Conservation (phyloP, 2,329 filamentous ascomycete genomes). For the Rutstroemia sp. region DNA sequence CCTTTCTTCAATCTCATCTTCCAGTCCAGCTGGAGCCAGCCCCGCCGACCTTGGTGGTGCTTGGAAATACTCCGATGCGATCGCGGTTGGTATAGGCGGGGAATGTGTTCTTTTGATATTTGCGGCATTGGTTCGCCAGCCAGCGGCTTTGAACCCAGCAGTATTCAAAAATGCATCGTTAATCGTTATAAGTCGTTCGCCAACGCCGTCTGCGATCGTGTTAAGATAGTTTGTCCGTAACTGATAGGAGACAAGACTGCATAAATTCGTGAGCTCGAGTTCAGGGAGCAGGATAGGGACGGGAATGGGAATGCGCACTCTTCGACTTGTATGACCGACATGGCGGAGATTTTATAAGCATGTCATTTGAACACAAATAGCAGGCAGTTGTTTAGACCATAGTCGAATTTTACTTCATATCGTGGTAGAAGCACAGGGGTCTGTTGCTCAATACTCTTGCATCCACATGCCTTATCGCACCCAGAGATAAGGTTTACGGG, state of each 20-base stretch:
- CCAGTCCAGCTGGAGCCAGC: conserved; percentile 48
- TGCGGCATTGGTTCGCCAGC: conserved; percentile 67
- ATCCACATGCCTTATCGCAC: conserved; percentile 1
- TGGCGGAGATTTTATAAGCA: conserved; percentile 8
- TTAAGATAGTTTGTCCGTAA: conserved; percentile 73
- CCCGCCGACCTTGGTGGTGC: conserved; percentile 54
- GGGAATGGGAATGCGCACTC: conserved; percentile 23
- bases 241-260: conserved; percentile 74
- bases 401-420: neutral
- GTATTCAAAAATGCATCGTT: conserved; percentile 75
- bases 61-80: conserved; percentile 81
- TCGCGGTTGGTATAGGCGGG: conserved; percentile 75
- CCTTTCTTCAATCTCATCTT: conserved; percentile 59
- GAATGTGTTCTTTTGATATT: conserved; percentile 80
- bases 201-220: conserved; percentile 75
- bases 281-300: neutral
- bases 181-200: conserved; percentile 74
- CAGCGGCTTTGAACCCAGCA: conserved; percentile 73
- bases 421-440: neutral
- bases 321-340: conserved; percentile 33
- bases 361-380: neutral
- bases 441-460: neutral
- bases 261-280: conserved; percentile 1
- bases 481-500: neutral
- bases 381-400: neutral